A percentile compares a stretch with the other conserved stretches of the same genome.
Conservation (phyloP, 805 yeast species). For the Cephaloascus fragrans region DNA sequence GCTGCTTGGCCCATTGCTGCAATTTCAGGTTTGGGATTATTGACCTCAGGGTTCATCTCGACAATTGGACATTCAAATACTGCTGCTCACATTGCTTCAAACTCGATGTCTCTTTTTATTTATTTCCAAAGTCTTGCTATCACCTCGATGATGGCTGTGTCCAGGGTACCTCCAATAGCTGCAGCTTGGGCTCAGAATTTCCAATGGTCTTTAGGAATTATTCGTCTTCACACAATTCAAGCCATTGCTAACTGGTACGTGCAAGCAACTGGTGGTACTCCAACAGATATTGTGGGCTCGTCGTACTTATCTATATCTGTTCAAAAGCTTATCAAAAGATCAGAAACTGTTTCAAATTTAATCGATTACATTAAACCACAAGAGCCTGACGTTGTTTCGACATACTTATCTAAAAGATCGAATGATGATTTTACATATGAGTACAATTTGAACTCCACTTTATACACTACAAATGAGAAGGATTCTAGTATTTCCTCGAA, state of each 20-base stretch:
- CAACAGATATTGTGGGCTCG: conserved; percentile 66
- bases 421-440: conserved; percentile 30
- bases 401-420: conserved; percentile 22
- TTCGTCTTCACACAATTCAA: conserved; percentile 70
- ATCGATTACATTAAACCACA: conserved; percentile 6
- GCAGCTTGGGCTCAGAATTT: conserved; percentile 98
- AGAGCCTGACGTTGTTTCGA: conserved; percentile 6
- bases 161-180: conserved; percentile 90
- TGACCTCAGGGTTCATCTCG: conserved; percentile 81
- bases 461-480: conserved; percentile 69
- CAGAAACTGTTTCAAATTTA: conserved; percentile 10
- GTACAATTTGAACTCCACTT: conserved; percentile 34
- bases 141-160: conserved; percentile 91
- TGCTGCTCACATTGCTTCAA: conserved; percentile 96
- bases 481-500: conserved; percentile 48
- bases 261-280: conserved; percentile 86
- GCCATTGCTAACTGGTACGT: conserved; percentile 85
- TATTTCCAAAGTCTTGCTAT: conserved; percentile 92
- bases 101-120: conserved; percentile 83
- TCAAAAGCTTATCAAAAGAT: conserved; percentile 41
- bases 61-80: conserved; percentile 84
- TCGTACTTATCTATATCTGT: conserved; percentile 72
- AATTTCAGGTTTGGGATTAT: conserved; percentile 76
- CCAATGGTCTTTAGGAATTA: conserved; percentile 92
- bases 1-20: conserved; percentile 97